These are phyloP conservation scores for Xylaria venustula DNA, from an alignment of 495 filamentous ascomycete species.

Conservation along the genomic window DNA sequence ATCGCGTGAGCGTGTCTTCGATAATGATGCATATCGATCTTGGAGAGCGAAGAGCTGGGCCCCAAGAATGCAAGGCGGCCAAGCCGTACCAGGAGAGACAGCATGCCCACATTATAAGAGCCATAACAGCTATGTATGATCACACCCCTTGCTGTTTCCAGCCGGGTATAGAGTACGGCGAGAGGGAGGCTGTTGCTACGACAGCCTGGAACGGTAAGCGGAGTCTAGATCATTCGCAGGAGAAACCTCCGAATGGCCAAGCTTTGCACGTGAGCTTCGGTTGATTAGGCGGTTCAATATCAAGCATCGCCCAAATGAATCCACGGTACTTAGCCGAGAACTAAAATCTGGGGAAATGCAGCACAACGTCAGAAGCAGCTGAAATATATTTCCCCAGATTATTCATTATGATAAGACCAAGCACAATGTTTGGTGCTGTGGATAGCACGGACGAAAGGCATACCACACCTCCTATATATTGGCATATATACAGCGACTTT, in stretches of 20 bases:
- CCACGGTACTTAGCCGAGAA: conserved; percentile 13
- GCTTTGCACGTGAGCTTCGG: conserved; percentile 2
- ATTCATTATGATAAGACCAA: not conserved
- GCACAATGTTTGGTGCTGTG: not conserved
- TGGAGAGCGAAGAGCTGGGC: not conserved
- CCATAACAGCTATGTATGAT: not conserved
- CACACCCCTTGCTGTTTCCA: not conserved
- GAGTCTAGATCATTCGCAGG: not conserved
- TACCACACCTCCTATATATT: not conserved
- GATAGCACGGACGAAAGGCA: conserved; percentile 7
- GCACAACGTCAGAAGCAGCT: not conserved
- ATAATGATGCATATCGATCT: conserved; percentile 17
- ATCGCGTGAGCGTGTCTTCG: conserved; percentile 16
- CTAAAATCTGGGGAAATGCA: conserved; percentile 6
- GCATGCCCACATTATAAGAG: conserved; percentile 10
- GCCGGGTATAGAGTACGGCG: not conserved
- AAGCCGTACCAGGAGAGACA: not conserved
- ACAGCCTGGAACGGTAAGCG: conserved; percentile 6
- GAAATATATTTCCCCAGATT: conserved; percentile 6
- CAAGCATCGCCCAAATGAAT: not conserved
- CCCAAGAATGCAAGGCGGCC: not conserved
- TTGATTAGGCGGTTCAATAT: conserved; percentile 11
- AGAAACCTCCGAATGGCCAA: conserved; percentile 6
- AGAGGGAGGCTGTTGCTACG: not conserved
- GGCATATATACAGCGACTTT: not conserved